These are phyloP conservation scores for Thielaviopsis euricoi DNA, from an alignment of 2,329 filamentous ascomycete genomes.

Conservation along the genomic window DNA sequence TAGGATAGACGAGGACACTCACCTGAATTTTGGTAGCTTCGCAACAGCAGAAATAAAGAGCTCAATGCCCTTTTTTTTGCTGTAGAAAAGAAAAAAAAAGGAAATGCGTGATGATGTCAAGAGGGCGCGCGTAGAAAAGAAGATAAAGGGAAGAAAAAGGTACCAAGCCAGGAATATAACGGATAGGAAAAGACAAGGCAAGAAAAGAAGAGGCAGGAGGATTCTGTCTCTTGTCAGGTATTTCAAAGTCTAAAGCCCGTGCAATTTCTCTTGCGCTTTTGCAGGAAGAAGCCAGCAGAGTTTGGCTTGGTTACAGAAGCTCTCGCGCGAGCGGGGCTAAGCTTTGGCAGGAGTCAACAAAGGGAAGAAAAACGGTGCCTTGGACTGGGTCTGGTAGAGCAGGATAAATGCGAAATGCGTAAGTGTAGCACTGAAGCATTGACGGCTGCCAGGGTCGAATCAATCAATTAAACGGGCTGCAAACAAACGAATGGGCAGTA, in stretches of 20 bases:
- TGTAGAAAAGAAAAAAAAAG: neutral
- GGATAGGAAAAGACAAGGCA: neutral
- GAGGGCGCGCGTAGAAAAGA: neutral
- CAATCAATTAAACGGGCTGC: neutral
- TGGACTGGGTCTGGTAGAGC: too few species aligned
- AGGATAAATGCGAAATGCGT: too few species aligned
- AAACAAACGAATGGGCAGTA: neutral
- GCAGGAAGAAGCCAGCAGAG: neutral
- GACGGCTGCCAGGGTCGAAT: neutral
- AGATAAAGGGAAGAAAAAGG: neutral
- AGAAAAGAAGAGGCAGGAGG: neutral
- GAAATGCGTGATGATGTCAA: neutral
- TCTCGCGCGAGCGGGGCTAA: neutral
- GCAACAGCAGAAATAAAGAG: too few species aligned
- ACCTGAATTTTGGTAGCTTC: too few species aligned
- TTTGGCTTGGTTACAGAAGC: neutral
- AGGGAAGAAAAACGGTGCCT: neutral
- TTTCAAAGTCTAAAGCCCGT: neutral
- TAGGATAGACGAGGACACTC: too few species aligned
- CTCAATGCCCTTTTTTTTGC: too few species aligned
- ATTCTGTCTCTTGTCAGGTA: neutral
- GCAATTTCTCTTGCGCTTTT: neutral
- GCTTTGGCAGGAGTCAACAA: too few species aligned
- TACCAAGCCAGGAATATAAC: neutral
- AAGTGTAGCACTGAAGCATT: neutral